Evolutionary conservation across 768 basidiomycete species (phyloP).

Genomic region (Lactarius indigo): DNA sequence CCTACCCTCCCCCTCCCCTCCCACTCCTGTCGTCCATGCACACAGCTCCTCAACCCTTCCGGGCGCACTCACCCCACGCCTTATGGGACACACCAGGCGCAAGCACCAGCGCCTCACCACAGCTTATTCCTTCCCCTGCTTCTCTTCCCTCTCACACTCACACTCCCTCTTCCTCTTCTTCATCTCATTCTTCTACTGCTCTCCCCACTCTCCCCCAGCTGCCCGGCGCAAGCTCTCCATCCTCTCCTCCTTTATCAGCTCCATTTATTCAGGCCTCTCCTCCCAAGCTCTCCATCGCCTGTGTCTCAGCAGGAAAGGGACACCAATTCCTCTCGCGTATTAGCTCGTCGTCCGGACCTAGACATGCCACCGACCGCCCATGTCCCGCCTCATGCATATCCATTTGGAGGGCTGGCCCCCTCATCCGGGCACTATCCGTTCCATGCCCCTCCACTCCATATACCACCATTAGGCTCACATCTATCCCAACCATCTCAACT

Average conservation of each 20-base stretch:
- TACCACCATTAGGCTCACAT: constrained; percentile 20
- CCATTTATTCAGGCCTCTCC: constrained; percentile 18
- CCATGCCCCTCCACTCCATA: constrained; percentile 28
- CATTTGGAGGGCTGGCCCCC: constrained; percentile 25
- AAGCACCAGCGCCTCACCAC: constrained; percentile 26
- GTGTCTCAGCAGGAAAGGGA: constrained; percentile 17
- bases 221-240: constrained; percentile 20
- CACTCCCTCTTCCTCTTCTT: constrained; percentile 14
- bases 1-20: constrained; percentile 1
- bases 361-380: constrained; percentile 23
- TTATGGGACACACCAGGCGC: constrained; percentile 28
- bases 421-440: constrained; percentile 38
- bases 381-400: constrained; percentile 20
- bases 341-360: constrained; percentile 16
- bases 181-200: constrained; percentile 17
- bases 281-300: constrained; percentile 1
- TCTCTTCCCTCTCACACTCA: constrained; percentile 22
- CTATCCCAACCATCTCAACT: constrained; percentile 4
- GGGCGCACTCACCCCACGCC: constrained; percentile 21
- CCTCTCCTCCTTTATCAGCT: constrained; percentile 9
- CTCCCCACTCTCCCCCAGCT: constrained; percentile 17
- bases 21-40: constrained; percentile 24
- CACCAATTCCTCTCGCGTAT: constrained; percentile 16
- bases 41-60: constrained; percentile 22
- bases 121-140: constrained; percentile 20